Evolutionary conservation across 148 eudicot genomes (phyloP).

Genomic region (Nepenthes gracilis): DNA sequence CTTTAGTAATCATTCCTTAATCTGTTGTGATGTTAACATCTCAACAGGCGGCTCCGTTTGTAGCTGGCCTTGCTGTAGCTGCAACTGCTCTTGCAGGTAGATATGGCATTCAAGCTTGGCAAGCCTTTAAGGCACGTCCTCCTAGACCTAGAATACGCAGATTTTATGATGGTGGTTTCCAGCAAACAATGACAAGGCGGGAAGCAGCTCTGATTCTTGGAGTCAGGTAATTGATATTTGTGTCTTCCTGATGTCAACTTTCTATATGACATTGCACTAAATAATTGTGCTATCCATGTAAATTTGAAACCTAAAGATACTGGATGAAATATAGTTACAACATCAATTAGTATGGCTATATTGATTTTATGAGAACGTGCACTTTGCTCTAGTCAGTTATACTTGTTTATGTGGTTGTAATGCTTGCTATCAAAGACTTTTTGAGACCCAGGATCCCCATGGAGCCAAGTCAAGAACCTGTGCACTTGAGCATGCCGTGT

Average conservation of each 20-base stretch:
- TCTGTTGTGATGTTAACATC: background rate
- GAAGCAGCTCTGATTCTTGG: conserved; percentile 92
- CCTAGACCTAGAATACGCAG: conserved; percentile 29
- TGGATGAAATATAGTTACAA: no score
- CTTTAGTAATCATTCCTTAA: no score
- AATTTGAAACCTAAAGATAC: background rate
- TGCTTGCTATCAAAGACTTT: no score
- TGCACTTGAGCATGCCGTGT: no score
- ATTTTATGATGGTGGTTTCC: conserved; percentile 76
- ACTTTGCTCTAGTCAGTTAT: no score
- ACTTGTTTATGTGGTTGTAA: no score
- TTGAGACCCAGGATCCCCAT: no score
- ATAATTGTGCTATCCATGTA: background rate
- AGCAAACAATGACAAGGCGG: conserved; percentile 54
- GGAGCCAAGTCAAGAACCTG: no score
- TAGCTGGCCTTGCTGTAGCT: conserved; percentile 67
- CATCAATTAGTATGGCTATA: no score
- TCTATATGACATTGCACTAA: background rate
- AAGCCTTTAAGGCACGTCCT: conserved; percentile 81
- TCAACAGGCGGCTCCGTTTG: conserved; percentile 43
- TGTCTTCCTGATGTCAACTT: background rate
- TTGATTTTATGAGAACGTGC: no score
- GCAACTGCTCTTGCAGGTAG: conserved; percentile 77
- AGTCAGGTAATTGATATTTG: conserved; percentile 40
- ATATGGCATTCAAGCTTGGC: conserved; percentile 79